A percentile compares a stretch with the other conserved stretches of the same genome.
Conservation (phyloP, 441 rosid genomes). For the Erysimum pusillum region DNA sequence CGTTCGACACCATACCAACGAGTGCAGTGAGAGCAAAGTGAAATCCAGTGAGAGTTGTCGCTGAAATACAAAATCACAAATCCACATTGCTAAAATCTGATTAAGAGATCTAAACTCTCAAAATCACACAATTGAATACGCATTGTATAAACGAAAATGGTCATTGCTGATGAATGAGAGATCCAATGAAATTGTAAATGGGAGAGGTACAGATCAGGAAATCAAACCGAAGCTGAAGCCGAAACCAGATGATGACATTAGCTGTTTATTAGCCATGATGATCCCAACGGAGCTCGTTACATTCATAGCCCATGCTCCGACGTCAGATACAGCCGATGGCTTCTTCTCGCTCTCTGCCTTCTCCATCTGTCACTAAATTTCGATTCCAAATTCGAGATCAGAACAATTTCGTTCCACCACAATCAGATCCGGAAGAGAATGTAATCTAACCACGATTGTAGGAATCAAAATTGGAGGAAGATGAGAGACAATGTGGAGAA, state of each 20-base stretch:
- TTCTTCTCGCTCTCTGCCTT: constrained; percentile 49
- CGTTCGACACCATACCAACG: constrained; percentile 90
- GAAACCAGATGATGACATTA: constrained; percentile 81
- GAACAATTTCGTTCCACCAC: neutral
- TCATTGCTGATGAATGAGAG: constrained; percentile 4
- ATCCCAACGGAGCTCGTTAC: constrained; percentile 86
- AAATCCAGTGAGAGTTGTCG: constrained; percentile 93
- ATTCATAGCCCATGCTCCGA: constrained; percentile 92
- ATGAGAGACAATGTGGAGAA: constrained; percentile 26
- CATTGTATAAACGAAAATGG: neutral
- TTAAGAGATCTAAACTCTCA: constrained; percentile 23
- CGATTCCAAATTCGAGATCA: neutral
- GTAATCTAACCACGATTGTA: neutral
- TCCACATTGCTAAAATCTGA: neutral
- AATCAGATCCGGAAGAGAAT: constrained; percentile 30
- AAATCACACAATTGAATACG: neutral
- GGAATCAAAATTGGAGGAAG: constrained; percentile 12
- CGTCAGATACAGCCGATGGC: constrained; percentile 68
- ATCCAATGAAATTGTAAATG: neutral
- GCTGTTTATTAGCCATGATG: constrained; percentile 93
- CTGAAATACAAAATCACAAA: constrained; percentile 52
- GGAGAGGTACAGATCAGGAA: constrained; percentile 11
- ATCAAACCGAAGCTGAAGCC: constrained; percentile 76
- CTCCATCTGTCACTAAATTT: constrained; percentile 39
- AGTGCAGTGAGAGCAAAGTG: constrained; percentile 91